A percentile compares a stretch with the other conserved stretches of the same genome.
Conservation (phyloP, 2,329 filamentous ascomycete genomes). For the Alternaria gansuensis region DNA sequence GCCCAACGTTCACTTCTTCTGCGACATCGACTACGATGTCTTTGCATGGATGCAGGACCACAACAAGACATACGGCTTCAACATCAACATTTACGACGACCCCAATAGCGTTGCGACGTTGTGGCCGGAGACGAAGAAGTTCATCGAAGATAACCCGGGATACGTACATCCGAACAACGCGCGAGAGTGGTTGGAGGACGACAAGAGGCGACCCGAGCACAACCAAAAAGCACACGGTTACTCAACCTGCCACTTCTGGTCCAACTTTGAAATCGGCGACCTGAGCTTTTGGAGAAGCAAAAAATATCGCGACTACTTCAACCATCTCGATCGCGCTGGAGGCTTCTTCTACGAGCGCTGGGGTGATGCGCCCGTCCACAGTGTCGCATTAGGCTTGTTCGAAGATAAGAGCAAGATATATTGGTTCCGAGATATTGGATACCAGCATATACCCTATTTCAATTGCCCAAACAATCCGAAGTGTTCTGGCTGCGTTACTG, state of each 20-base stretch:
- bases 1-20: slow-evolving; percentile 99
- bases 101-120: slow-evolving; percentile 84
- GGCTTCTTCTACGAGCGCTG: slow-evolving; percentile 99
- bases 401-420: slow-evolving; percentile 91
- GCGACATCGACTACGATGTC: slow-evolving; percentile 97
- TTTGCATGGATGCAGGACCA: slow-evolving; percentile 98
- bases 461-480: slow-evolving; percentile 98
- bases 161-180: slow-evolving; percentile 86
- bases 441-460: slow-evolving; percentile 98
- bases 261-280: slow-evolving; percentile 96
- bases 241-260: slow-evolving; percentile 99
- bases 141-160: slow-evolving; percentile 83
- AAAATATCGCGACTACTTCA: slow-evolving; percentile 93
- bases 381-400: slow-evolving; percentile 89
- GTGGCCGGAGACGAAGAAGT: slow-evolving; percentile 96
- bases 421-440: slow-evolving; percentile 99
- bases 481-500: slow-evolving; percentile 85
- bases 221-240: slow-evolving; percentile 86
- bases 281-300: slow-evolving; percentile 92
- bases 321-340: slow-evolving; percentile 90
- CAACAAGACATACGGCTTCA: slow-evolving; percentile 99
- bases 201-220: slow-evolving; percentile 77
- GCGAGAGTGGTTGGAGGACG: slow-evolving; percentile 86
- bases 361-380: slow-evolving; percentile 97
- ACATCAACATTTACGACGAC: slow-evolving; percentile 94